Percentiles rank a stretch among this genome's conserved stretches.
Evolutionary conservation across 257 asterid species (phyloP).

Genomic region (Solanum commersonii): DNA sequence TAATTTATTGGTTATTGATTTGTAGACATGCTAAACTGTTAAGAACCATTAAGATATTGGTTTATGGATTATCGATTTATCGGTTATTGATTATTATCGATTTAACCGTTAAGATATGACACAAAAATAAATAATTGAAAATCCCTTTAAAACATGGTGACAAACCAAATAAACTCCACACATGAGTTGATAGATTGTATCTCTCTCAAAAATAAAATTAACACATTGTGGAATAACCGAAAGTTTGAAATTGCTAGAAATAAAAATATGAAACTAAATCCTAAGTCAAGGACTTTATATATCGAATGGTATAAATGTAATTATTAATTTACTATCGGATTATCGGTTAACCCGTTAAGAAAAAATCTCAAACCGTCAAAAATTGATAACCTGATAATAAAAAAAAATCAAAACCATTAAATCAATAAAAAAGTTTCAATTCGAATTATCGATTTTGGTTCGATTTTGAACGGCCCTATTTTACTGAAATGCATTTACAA

Average conservation of each 20-base stretch:
- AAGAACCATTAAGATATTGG: not conserved
- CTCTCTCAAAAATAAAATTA: not conserved
- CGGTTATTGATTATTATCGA: no score
- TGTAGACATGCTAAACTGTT: no score
- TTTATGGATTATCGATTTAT: no score
- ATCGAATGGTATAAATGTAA: no score
- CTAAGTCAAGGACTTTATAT: no score
- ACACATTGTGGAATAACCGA: not conserved
- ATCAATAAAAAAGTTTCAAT: no score
- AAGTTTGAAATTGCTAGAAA: not conserved
- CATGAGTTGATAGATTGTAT: not conserved
- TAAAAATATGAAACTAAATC: not conserved
- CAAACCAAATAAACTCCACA: no score
- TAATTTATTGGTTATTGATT: no score
- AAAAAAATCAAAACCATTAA: no score
- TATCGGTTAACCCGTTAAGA: not conserved
- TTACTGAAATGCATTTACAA: not conserved
- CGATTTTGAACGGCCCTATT: not conserved
- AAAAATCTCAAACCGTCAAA: no score
- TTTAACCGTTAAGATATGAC: not conserved
- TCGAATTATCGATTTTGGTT: not conserved
- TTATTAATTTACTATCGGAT: not conserved
- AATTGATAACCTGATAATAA: not conserved
- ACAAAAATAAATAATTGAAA: no score
- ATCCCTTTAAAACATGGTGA: not conserved